Conservation (phyloP, 1,139 yeast species). For the Hyphopichia wangnamkhiaoensis region DNA sequence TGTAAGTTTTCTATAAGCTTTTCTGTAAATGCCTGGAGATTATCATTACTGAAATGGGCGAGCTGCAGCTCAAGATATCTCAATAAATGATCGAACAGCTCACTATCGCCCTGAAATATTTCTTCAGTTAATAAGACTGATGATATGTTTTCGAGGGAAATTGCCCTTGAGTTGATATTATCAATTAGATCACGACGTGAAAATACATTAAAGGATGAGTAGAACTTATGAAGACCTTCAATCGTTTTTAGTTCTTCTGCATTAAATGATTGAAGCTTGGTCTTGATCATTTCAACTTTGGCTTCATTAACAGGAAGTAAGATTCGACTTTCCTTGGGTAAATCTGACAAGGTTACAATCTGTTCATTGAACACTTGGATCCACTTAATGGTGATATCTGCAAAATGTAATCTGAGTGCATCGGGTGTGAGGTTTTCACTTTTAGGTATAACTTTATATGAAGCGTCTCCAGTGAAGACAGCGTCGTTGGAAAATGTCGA, state of each 20-base stretch:
- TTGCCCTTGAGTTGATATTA: background rate
- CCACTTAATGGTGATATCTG: constrained; percentile 34
- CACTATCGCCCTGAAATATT: constrained; percentile 7
- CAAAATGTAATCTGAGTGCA: constrained; percentile 25
- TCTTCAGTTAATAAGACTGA: constrained; percentile 16
- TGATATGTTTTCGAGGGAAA: constrained; percentile 25
- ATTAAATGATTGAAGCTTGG: background rate
- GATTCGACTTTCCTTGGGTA: constrained; percentile 9
- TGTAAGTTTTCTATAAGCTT: constrained; percentile 13
- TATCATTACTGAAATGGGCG: constrained; percentile 18
- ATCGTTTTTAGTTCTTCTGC: constrained; percentile 4
- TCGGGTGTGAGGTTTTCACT: constrained; percentile 13
- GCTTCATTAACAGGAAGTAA: background rate
- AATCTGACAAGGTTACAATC: constrained; percentile 17
- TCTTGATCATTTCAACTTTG: background rate
- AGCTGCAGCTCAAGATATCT: constrained; percentile 18
- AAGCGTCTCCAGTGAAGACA: constrained; percentile 29
- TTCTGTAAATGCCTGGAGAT: constrained; percentile 17
- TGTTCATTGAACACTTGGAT: constrained; percentile 26
- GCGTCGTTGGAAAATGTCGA: constrained; percentile 14
- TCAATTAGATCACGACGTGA: constrained; percentile 15
- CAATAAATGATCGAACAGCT: constrained; percentile 15
- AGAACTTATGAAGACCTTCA: constrained; percentile 16
- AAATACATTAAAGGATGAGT: constrained; percentile 19
- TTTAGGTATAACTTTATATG: constrained; percentile 23